A percentile compares a stretch with the other conserved stretches of the same genome.
Conservation (phyloP, 1,139 yeast species). For the Suhomyces bribrorum region DNA sequence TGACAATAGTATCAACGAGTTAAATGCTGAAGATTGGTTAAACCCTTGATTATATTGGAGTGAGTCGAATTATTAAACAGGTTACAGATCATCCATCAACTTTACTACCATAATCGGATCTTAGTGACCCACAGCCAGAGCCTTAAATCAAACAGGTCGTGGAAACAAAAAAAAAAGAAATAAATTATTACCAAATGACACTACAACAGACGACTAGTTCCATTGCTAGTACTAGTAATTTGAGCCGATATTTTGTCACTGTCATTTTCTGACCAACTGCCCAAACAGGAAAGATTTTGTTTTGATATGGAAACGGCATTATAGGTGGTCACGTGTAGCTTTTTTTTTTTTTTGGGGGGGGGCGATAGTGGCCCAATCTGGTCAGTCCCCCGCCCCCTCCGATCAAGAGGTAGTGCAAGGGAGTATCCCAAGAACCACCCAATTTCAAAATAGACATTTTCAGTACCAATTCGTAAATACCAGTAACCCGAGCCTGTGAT, state of each 20-base stretch:
- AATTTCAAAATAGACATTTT: background rate
- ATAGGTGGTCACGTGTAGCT: background rate
- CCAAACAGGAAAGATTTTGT: background rate
- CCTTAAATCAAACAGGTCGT: no score
- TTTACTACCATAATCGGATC: background rate
- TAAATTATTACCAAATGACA: background rate
- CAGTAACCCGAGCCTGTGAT: background rate
- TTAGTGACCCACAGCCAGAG: background rate
- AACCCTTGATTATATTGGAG: background rate
- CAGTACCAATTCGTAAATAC: background rate
- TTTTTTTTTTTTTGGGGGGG: no score
- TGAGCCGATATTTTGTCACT: background rate
- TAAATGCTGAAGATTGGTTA: background rate
- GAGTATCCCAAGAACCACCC: background rate
- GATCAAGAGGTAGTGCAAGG: background rate
- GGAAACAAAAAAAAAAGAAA: background rate
- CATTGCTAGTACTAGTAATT: background rate
- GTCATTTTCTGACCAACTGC: background rate
- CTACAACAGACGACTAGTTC: background rate
- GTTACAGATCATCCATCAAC: no score
- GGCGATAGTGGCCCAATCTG: background rate
- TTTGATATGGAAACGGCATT: background rate
- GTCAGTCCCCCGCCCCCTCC: background rate
- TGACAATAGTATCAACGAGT: background rate
- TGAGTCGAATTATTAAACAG: no score